Evolutionary conservation across 148 eudicot genomes (phyloP).

Genomic region (Nepenthes mirabilis): DNA sequence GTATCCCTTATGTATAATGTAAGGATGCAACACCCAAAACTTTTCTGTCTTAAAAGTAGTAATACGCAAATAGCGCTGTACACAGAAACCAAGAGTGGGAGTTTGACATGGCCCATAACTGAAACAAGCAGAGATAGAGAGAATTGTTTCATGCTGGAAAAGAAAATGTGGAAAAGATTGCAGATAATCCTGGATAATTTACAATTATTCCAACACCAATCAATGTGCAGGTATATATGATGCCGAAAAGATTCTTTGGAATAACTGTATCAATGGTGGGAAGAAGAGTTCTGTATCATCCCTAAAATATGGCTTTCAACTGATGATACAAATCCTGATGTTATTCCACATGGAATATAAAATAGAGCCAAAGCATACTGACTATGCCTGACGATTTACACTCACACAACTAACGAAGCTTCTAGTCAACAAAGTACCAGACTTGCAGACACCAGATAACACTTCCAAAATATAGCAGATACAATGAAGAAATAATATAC

Average conservation of each 20-base stretch:
- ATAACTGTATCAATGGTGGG: not conserved
- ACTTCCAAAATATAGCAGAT: too few species aligned
- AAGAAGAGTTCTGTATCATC: not conserved
- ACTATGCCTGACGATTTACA: too few species aligned
- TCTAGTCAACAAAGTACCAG: too few species aligned
- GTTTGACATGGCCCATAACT: constrained; percentile 99
- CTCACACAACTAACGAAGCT: too few species aligned
- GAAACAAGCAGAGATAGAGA: constrained; percentile 15
- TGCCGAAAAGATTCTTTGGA: not conserved
- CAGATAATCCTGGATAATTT: not conserved
- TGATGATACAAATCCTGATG: too few species aligned
- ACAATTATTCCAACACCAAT: not conserved
- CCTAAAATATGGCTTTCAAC: too few species aligned
- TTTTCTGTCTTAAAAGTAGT: constrained; percentile 80
- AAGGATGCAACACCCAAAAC: constrained; percentile 77
- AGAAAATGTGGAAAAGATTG: not conserved
- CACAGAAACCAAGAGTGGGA: constrained; percentile 97
- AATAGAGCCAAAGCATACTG: too few species aligned
- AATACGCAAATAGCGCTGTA: constrained; percentile 83
- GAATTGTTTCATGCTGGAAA: not conserved
- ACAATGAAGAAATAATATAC: too few species aligned
- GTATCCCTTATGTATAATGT: constrained; percentile 55
- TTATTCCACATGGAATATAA: too few species aligned
- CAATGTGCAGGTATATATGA: not conserved
- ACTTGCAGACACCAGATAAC: too few species aligned